Evolutionary conservation across 306 rosid genomes (phyloP).

Genomic region (Hippophae rhamnoides): DNA sequence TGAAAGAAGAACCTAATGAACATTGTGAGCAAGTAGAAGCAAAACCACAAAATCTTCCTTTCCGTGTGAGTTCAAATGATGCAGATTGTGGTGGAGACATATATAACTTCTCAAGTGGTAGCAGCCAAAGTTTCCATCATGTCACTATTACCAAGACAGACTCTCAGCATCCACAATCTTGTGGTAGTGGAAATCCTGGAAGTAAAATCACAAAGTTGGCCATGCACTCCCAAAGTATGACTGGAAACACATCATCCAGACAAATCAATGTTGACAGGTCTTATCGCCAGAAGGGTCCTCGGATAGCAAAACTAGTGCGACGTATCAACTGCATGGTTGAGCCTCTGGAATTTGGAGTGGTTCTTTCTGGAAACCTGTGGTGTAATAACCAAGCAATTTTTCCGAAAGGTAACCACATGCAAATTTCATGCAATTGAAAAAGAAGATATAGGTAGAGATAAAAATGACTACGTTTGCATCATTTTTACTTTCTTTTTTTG

Average conservation of each 20-base stretch:
- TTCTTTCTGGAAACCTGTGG: slow-evolving; percentile 87
- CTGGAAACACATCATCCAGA: slow-evolving; percentile 44
- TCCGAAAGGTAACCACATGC: slow-evolving; percentile 59
- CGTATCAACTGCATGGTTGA: slow-evolving; percentile 92
- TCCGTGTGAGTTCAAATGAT: slow-evolving; percentile 22
- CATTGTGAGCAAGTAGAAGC: slow-evolving; percentile 30
- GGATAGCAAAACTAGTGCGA: slow-evolving; percentile 92
- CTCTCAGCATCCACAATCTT: slow-evolving; percentile 30
- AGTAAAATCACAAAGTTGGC: slow-evolving; percentile 36
- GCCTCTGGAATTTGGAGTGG: slow-evolving; percentile 76
- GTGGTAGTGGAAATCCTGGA: slow-evolving; percentile 35
- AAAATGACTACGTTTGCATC: neutral
- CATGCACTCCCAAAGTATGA: slow-evolving; percentile 38
- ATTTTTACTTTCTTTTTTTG: slow-evolving; percentile 26
- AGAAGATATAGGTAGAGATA: neutral
- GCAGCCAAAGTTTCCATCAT: slow-evolving; percentile 19
- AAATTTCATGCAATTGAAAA: neutral
- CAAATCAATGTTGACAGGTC: slow-evolving; percentile 47
- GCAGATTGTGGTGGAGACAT: slow-evolving; percentile 25
- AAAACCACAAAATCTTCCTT: slow-evolving; percentile 26
- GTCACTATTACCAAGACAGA: slow-evolving; percentile 17
- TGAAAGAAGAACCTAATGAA: slow-evolving; percentile 35
- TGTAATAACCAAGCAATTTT: slow-evolving; percentile 84
- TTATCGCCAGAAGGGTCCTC: slow-evolving; percentile 87
- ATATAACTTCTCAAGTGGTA: slow-evolving; percentile 23